phyloP scores from a whole-genome alignment of 2,329 filamentous ascomycete species.

The Diaporthe ilicicola region DNA sequence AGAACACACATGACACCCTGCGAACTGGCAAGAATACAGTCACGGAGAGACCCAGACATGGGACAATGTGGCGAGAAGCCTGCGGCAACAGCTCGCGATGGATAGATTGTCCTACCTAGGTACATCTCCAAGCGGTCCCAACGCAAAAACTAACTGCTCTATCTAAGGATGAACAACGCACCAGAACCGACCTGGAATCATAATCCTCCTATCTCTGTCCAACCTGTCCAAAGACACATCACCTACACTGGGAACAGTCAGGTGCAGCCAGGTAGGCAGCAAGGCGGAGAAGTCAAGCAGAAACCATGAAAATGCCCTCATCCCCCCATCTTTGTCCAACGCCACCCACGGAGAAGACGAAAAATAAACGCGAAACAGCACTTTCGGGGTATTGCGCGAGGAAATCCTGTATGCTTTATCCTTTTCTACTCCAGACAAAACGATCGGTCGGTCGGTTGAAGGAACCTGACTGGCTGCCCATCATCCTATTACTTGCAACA shows the following conservation, averaged over 20 bases:
- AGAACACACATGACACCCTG: neutral
- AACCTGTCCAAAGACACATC: neutral
- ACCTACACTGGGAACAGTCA: neutral
- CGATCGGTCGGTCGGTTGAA: neutral
- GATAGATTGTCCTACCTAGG: neutral
- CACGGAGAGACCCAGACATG: neutral
- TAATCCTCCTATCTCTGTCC: neutral
- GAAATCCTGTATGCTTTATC: slow-evolving; percentile 29
- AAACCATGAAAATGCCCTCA: slow-evolving; percentile 1
- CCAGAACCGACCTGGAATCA: neutral
- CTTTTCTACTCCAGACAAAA: slow-evolving; percentile 26
- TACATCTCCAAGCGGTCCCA: neutral
- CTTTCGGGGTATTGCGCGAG: slow-evolving; percentile 29
- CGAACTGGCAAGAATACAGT: neutral
- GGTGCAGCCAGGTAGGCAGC: neutral
- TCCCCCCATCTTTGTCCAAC: slow-evolving; percentile 17
- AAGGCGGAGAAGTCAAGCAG: neutral
- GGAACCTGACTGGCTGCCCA: neutral
- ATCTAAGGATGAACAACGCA: neutral
- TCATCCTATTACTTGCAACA: neutral
- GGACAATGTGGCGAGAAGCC: too few relatives aligned
- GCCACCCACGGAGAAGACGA: slow-evolving; percentile 5
- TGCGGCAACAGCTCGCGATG: too few relatives aligned
- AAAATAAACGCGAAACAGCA: slow-evolving; percentile 10
- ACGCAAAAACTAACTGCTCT: neutral